Percentiles rank a stretch among this genome's conserved stretches.
Conservation (phyloP, 83 land plant species). For the Picea engelmannii region DNA sequence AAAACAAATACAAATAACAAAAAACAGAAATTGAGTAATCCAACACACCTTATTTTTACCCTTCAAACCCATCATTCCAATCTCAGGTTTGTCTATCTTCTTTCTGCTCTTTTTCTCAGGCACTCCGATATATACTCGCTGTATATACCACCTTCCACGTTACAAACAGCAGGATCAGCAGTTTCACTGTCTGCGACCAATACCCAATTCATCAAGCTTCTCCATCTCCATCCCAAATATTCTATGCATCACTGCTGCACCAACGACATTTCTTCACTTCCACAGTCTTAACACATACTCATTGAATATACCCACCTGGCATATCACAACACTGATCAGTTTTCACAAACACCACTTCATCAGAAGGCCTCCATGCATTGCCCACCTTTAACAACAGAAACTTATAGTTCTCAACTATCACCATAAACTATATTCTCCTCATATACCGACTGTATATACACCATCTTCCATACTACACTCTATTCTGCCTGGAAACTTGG, state of each 20-base stretch:
- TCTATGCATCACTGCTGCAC: no score
- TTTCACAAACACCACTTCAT: no score
- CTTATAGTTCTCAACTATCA: neutral
- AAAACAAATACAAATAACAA: neutral
- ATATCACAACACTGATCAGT: no score
- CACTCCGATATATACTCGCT: neutral
- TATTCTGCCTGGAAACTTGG: no score
- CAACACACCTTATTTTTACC: slow-evolving; percentile 13
- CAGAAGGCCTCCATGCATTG: no score
- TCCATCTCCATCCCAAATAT: no score
- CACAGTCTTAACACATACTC: no score
- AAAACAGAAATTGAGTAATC: neutral
- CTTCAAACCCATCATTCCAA: slow-evolving; percentile 1
- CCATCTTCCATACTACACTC: no score
- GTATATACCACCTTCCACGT: slow-evolving; percentile 6
- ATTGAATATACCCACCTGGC: no score
- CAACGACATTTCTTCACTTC: no score
- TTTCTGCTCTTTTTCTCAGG: no score
- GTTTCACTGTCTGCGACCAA: neutral
- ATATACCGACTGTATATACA: neutral
- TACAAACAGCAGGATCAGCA: neutral
- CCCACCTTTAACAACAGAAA: neutral
- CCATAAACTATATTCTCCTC: neutral
- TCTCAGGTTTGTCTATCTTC: neutral
- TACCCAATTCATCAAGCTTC: neutral